A percentile compares a stretch with the other conserved stretches of the same genome.
phyloP scores from a whole-genome alignment of 2,329 filamentous ascomycete species.

The Penicillium fuscoglaucum region DNA sequence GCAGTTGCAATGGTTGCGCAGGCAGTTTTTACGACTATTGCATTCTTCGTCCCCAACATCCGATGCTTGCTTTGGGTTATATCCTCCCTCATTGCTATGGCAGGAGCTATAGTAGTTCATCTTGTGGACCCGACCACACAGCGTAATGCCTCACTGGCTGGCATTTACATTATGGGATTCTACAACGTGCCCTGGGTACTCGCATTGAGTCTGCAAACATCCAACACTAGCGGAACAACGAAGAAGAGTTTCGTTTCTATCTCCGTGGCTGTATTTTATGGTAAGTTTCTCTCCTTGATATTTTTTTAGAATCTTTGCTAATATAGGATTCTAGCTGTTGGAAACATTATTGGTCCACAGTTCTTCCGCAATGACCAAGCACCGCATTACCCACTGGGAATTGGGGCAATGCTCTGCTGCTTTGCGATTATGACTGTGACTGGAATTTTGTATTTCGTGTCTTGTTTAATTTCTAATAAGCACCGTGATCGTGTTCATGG shows the following conservation, averaged over 20 bases:
- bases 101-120: not conserved
- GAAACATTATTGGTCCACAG: not conserved
- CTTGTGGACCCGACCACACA: not conserved
- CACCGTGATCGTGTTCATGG: not conserved
- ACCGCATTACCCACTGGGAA: not conserved
- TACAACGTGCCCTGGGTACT: not conserved
- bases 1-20: not conserved
- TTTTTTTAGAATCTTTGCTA: not conserved
- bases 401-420: not conserved
- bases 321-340: not conserved
- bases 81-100: not conserved
- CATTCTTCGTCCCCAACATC: not conserved
- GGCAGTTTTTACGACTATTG: not conserved
- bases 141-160: not conserved
- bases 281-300: not conserved
- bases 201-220: not conserved
- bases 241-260: not conserved
- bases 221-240: not conserved
- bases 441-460: not conserved
- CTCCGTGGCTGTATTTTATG: not conserved
- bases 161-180: not conserved
- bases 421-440: not conserved
- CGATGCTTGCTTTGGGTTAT: not conserved
- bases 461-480: not conserved
- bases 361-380: not conserved